Conservation (phyloP, 441 rosid species). For the Populus hybrid region DNA sequence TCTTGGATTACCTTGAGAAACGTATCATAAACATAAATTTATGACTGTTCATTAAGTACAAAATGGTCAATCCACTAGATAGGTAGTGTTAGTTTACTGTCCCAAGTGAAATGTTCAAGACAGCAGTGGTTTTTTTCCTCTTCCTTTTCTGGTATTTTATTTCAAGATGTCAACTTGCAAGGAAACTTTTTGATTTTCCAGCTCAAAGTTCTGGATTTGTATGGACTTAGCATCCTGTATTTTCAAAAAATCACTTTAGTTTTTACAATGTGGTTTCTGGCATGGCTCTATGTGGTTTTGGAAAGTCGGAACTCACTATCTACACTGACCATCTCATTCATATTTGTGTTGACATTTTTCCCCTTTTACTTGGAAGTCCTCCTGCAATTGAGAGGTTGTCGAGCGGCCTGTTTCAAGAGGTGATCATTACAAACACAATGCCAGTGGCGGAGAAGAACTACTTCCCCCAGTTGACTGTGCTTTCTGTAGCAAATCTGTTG, state of each 20-base stretch:
- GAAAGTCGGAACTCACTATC: neutral
- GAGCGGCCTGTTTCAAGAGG: constrained; percentile 82
- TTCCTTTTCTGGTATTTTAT: neutral
- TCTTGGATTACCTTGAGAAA: neutral
- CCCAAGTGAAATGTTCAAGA: neutral
- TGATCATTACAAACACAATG: constrained; percentile 82
- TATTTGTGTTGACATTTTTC: neutral
- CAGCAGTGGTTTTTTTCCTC: neutral
- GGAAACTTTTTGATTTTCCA: neutral
- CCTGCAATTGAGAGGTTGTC: constrained; percentile 86
- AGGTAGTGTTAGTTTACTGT: neutral
- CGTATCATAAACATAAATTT: neutral
- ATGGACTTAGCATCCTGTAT: neutral
- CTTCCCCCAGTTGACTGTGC: constrained; percentile 74
- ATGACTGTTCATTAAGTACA: too few relatives aligned
- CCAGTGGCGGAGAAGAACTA: constrained; percentile 57
- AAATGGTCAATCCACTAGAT: neutral
- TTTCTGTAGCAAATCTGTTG: constrained; percentile 80
- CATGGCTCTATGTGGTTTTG: neutral
- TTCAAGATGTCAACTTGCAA: neutral
- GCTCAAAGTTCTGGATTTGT: neutral
- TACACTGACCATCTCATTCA: neutral
- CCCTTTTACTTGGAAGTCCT: constrained; percentile 39
- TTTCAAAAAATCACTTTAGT: neutral
- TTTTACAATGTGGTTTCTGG: neutral